A percentile compares a stretch with the other conserved stretches of the same genome.
Evolutionary conservation across 1,284 basidiomycete species (phyloP).

Genomic region (Pyrrhoderma lamaoense): DNA sequence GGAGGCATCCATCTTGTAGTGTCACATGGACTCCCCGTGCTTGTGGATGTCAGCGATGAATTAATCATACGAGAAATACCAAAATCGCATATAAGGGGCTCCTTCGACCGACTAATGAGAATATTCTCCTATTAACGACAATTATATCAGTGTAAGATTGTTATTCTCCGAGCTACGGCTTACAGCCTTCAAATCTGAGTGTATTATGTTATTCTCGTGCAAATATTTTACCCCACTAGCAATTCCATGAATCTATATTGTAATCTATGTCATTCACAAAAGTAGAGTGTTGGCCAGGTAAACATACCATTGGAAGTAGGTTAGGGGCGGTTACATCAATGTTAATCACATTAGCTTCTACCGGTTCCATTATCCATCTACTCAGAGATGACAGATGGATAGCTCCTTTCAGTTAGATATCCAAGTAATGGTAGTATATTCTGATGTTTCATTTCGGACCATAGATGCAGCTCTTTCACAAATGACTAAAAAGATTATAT

Average conservation of each 20-base stretch:
- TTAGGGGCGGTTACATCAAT: not conserved
- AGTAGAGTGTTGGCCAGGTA: not conserved
- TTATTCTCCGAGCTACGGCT: not conserved
- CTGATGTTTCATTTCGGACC: slow-evolving; percentile 9
- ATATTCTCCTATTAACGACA: slow-evolving; percentile 13
- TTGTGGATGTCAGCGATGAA: not conserved
- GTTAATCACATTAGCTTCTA: slow-evolving; percentile 8
- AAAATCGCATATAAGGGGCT: slow-evolving; percentile 11
- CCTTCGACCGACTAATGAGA: slow-evolving; percentile 4
- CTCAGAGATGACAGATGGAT: slow-evolving; percentile 12
- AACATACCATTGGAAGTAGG: not conserved
- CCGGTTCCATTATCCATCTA: slow-evolving; percentile 18
- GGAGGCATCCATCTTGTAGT: too few relatives aligned
- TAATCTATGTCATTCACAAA: not conserved
- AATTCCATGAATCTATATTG: not conserved
- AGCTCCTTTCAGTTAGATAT: slow-evolving; percentile 3
- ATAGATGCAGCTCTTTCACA: slow-evolving; percentile 9
- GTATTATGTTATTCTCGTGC: not conserved
- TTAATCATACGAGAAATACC: slow-evolving; percentile 10
- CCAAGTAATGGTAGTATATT: slow-evolving; percentile 8
- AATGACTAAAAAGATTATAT: slow-evolving; percentile 3
- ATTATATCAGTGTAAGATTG: not conserved
- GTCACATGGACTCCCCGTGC: too few relatives aligned
- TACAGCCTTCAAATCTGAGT: not conserved
- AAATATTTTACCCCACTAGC: not conserved